These are phyloP conservation scores for Amanita exitialis DNA, from an alignment of 768 basidiomycete species.

Conservation along the genomic window DNA sequence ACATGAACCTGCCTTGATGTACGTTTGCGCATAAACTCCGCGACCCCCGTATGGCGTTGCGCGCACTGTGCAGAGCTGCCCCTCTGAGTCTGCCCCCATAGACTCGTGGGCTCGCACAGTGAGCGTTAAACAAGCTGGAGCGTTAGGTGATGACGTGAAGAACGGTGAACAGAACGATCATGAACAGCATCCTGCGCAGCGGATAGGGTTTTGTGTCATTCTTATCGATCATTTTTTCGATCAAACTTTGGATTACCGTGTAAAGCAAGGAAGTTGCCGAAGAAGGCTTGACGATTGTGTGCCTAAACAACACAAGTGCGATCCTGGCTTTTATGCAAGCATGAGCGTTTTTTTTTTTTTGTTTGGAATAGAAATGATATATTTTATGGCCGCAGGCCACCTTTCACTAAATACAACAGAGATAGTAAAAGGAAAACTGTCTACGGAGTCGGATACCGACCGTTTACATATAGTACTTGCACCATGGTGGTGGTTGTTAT, in stretches of 20 bases:
- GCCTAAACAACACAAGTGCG: neutral
- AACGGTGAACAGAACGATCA: neutral
- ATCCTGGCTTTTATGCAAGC: no score
- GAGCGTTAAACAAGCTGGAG: neutral
- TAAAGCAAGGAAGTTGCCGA: constrained; percentile 6
- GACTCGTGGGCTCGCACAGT: neutral
- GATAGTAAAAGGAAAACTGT: no score
- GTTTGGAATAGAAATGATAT: no score
- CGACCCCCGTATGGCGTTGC: constrained; percentile 40
- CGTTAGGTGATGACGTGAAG: neutral
- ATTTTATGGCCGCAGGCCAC: no score
- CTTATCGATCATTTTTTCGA: neutral
- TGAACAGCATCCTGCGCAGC: neutral
- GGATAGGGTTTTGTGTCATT: neutral
- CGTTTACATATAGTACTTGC: no score
- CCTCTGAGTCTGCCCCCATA: neutral
- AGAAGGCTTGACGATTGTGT: neutral
- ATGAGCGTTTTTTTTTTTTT: no score
- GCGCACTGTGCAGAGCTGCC: constrained; percentile 14
- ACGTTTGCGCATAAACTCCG: constrained; percentile 35
- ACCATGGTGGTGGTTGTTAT: no score
- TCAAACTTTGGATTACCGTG: neutral
- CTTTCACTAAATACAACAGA: no score
- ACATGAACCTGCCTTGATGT: constrained; percentile 31
- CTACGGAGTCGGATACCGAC: no score